Percentiles rank a stretch among this genome's conserved stretches.
Evolutionary conservation across 345 rosid species (phyloP).

Genomic region (Boechera divaricarpa): DNA sequence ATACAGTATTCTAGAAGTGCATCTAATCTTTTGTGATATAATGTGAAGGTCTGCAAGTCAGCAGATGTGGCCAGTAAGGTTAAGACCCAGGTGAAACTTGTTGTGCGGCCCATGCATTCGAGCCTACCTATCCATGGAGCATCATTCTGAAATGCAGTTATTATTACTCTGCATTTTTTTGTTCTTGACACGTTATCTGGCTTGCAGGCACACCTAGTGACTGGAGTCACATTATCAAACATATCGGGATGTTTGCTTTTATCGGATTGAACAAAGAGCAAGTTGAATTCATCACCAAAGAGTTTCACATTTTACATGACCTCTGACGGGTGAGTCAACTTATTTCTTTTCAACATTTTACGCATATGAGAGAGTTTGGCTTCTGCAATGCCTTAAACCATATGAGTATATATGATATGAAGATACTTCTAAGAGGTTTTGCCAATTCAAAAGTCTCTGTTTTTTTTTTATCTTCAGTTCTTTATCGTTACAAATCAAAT

Average conservation of each 20-base stretch:
- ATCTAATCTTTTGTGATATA: slow-evolving; percentile 26
- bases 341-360: not conserved
- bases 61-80: slow-evolving; percentile 73
- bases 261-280: slow-evolving; percentile 71
- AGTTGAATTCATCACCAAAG: slow-evolving; percentile 71
- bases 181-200: slow-evolving; percentile 11
- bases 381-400: not conserved
- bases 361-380: slow-evolving; percentile 1
- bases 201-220: slow-evolving; percentile 78
- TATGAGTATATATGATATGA: not conserved
- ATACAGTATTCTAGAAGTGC: not conserved
- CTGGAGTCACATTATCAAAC: slow-evolving; percentile 82
- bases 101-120: slow-evolving; percentile 77
- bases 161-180: not conserved
- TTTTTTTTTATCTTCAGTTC: no score
- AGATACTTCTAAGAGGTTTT: not conserved
- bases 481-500: no score
- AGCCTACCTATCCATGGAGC: slow-evolving; percentile 82
- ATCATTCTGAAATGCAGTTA: slow-evolving; percentile 71
- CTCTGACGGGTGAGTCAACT: slow-evolving; percentile 63
- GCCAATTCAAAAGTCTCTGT: no score
- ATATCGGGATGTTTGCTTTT: slow-evolving; percentile 82
- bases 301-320: slow-evolving; percentile 75
- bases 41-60: slow-evolving; percentile 69
- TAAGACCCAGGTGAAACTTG: slow-evolving; percentile 76